Base-by-base conservation (phyloP, 768 basidiomycete genomes). In the Russula griseocarnosa region DNA sequence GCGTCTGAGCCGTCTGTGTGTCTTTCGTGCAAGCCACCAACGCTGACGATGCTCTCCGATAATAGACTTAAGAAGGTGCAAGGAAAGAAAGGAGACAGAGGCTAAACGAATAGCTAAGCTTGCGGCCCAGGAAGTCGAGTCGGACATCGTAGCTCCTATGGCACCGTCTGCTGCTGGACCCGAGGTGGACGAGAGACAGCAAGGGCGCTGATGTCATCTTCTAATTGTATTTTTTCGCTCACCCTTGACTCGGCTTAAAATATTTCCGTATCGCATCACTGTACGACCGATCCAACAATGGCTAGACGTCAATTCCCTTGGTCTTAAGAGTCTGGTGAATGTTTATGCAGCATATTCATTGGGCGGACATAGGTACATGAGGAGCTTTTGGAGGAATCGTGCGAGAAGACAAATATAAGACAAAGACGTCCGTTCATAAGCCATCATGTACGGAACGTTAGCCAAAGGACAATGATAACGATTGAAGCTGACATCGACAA, bases 201-300 rank as follows among this genome's bases (percentile, higher is more conserved):
- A 96, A 93, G 74, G 95, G 97, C 72, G 85, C 84, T 60, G 95
- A 98, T 76, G 85, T 98, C 55, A 97, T 98, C 74, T 98, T 98
- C 79, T 97, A 74, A 82, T 18, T 46, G 44, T 46, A 61, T 59
- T 42, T n/a, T n/a, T 65, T 63, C 56, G 36, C 57, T 62, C 62
- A 11, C 46, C 46, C 10, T 40, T 7, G 38, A n/a, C 50, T 59
- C 50, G 52, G 24, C 28, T 22, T 62, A 34, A 56, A 40, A 59
- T 62, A 28, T 58, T 54, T 51, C 38, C 8, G 10, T 55, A 24
- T 40, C 26, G 34, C 24, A 24, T 58, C n/a, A 8, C 24, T 20
- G 42, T 32, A 57, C 38, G 16, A 6, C 5, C 4, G 55, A 66
- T 49, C 61, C 56, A 20, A 54, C 38, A 34, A 61, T 28, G 38